Evolutionary conservation across 495 filamentous ascomycete genomes (phyloP), one percentile per base, ranked within the genome.

Genomic region (Podospora pseudoanserina): DNA sequence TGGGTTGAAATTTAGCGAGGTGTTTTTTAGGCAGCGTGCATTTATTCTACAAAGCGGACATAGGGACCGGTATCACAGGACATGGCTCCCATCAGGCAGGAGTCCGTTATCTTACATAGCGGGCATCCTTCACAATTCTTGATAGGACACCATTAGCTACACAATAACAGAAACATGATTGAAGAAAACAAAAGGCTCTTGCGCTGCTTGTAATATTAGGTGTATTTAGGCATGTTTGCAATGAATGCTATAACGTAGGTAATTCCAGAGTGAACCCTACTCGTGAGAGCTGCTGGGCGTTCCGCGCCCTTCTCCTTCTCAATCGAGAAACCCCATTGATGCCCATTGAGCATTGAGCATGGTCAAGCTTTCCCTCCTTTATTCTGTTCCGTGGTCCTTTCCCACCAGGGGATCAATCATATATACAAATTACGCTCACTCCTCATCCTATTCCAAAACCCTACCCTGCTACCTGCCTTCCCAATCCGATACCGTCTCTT

Each of bases 1-100:
- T 66, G n/a, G 30, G 44, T 49, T 28, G 61, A 20, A 11, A 59
- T 65, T 65, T 65, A 34, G 61, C 60, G 26, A 18, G 61, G 30
- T 63, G 27, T 63, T 20, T 63, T 23, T 0, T 0, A 9, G 39
- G 39, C 39, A 49, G 55, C 55, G 55, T 23, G 18, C 55, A 20
- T 49, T 49, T 58, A 20, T 58, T 58, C 3, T n/a, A 58, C 56
- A 58, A 4, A 49, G 39, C 39, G 15, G 39, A 16, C 39, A 18
- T 16, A 13, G 39, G 39, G 39, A 49, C 39, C 39, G 15, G 15
- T 16, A 49, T 49, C 9, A 49, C 9, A 49, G 15, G 39, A 49
- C 39, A 13, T 49, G 39, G 13, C 6, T 49, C 39, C 39, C 39
- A 49, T 16, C 39, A 49, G 39, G 13, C 7, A 49, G 11, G 15